Conservation (phyloP, 352 stramenopile genomes). For the Phytophthora lateralis region DNA sequence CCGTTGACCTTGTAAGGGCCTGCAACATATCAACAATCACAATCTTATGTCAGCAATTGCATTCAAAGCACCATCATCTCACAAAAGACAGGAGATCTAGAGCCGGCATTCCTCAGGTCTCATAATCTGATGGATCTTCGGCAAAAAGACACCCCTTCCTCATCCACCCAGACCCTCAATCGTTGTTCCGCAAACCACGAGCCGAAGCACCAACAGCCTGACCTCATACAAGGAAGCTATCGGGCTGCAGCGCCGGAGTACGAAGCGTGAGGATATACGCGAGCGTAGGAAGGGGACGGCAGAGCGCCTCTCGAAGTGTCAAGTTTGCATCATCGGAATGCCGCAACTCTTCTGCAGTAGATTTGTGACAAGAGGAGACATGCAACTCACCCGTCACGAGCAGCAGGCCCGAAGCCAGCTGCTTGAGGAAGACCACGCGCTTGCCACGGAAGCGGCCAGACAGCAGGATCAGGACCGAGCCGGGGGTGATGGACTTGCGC, state of each 20-base stretch:
- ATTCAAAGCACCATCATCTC: background rate
- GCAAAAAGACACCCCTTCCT: slow-evolving; percentile 35
- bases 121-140: slow-evolving; percentile 85
- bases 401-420: slow-evolving; percentile 96
- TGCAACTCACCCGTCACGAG: slow-evolving; percentile 92
- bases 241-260: background rate
- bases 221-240: background rate
- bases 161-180: slow-evolving; percentile 1
- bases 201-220: background rate
- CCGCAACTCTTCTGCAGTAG: background rate
- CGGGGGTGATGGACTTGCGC: slow-evolving; percentile 95
- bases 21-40: slow-evolving; percentile 30
- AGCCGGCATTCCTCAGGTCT: slow-evolving; percentile 80
- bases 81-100: background rate
- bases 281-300: slow-evolving; percentile 15
- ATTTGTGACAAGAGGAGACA: background rate
- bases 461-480: slow-evolving; percentile 98
- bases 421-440: slow-evolving; percentile 98
- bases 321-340: slow-evolving; percentile 81
- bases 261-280: background rate
- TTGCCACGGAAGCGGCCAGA: slow-evolving; percentile 97
- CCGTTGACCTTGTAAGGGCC: slow-evolving; percentile 99
- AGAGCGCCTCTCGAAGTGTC: slow-evolving; percentile 58
- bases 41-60: background rate
- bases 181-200: background rate